Evolutionary conservation across 192 early-diverging fungal species (phyloP).

Genomic region (Ambispora gerdemannii): DNA sequence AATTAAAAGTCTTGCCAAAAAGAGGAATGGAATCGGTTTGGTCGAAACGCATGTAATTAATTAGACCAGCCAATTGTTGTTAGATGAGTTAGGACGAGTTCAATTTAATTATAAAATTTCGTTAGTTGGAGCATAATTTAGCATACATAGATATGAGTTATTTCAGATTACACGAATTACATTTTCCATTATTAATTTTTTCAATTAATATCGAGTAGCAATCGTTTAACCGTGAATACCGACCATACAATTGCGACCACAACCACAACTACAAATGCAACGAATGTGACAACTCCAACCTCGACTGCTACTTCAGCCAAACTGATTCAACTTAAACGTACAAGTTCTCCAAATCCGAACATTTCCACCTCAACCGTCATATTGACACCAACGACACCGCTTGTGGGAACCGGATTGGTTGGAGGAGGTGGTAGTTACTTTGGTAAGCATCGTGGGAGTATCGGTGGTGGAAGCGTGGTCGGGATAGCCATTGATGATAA

Average conservation of each 20-base stretch:
- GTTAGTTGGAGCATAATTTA: too few species aligned
- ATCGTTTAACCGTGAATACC: conserved; percentile 29
- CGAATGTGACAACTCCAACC: conserved; percentile 20
- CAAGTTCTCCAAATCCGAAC: conserved; percentile 22
- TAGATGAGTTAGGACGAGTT: too few species aligned
- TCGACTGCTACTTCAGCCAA: conserved; percentile 22
- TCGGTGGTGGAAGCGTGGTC: background rate
- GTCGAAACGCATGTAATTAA: background rate
- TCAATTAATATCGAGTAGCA: conserved; percentile 5
- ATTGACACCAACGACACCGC: conserved; percentile 28
- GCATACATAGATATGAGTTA: too few species aligned
- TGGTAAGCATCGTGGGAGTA: conserved; percentile 22
- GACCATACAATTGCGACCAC: conserved; percentile 13
- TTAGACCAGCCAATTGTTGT: too few species aligned
- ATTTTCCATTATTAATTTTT: background rate
- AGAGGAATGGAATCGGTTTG: conserved; percentile 9
- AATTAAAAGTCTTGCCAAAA: too few species aligned
- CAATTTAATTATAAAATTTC: too few species aligned
- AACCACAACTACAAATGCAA: conserved; percentile 21
- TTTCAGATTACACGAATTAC: background rate
- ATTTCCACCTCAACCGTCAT: conserved; percentile 25
- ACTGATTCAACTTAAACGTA: conserved; percentile 32
- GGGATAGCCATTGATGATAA: conserved; percentile 10
- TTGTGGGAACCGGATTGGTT: background rate
- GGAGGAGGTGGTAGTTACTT: conserved; percentile 10